A percentile compares a stretch with the other conserved stretches of the same genome.
Conservation (phyloP, 78 protist species). For the Dictyostelium firmibasis region DNA sequence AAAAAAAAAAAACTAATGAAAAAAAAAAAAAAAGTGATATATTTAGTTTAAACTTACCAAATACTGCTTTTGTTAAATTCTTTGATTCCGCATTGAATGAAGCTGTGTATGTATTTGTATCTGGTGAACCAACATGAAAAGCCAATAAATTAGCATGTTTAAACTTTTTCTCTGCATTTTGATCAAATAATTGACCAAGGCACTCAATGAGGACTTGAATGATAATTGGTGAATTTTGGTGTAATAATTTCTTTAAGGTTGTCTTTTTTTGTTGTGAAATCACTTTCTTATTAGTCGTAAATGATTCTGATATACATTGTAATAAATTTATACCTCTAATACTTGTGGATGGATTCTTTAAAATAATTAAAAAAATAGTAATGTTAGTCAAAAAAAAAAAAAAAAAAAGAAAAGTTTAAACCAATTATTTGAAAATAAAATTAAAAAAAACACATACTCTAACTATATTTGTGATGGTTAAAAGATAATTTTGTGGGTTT, state of each 20-base stretch:
- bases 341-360: slow-evolving; percentile 59
- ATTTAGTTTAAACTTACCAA: slow-evolving; percentile 50
- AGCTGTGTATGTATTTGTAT: slow-evolving; percentile 59
- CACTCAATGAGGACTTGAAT: slow-evolving; percentile 11
- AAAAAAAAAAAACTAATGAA: not conserved
- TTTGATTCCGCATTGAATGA: slow-evolving; percentile 29
- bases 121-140: slow-evolving; percentile 70
- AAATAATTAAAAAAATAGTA: not conserved
- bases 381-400: too few species aligned
- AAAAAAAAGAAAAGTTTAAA: not conserved
- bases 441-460: slow-evolving; percentile 1
- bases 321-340: slow-evolving; percentile 56
- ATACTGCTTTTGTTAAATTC: slow-evolving; percentile 33
- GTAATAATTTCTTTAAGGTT: slow-evolving; percentile 6
- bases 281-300: slow-evolving; percentile 30
- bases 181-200: slow-evolving; percentile 40
- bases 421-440: not conserved
- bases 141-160: slow-evolving; percentile 7
- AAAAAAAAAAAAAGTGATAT: not conserved
- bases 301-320: slow-evolving; percentile 56
- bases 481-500: slow-evolving; percentile 11
- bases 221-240: slow-evolving; percentile 22
- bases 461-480: slow-evolving; percentile 9
- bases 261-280: slow-evolving; percentile 34
- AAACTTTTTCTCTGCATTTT: slow-evolving; percentile 51